phyloP scores from a whole-genome alignment of 2,329 filamentous ascomycete species.

The Lachnellula occidentalis region DNA sequence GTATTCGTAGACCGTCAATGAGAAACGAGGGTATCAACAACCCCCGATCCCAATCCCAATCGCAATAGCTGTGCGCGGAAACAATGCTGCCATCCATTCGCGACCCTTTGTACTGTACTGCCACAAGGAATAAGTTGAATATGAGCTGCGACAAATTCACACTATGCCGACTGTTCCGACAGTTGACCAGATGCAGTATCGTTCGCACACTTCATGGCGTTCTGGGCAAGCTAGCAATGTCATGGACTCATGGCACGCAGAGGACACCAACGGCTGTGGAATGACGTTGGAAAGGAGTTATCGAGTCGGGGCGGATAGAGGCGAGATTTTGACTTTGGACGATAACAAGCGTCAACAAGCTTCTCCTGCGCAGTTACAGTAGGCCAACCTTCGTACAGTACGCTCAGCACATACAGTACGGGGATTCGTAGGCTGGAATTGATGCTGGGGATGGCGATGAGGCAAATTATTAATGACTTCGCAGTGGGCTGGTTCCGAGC shows the following conservation, averaged over 20 bases:
- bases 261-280: background rate
- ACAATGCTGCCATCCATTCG: slow-evolving; percentile 19
- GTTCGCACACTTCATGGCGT: background rate
- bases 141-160: background rate
- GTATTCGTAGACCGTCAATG: background rate
- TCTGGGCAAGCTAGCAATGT: background rate
- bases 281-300: background rate
- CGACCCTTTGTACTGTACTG: background rate
- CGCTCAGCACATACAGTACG: background rate
- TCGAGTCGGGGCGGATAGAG: background rate
- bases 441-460: no score
- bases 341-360: background rate
- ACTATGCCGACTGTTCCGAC: background rate
- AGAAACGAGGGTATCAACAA: background rate
- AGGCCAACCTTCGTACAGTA: background rate
- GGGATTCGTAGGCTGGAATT: no score
- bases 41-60: slow-evolving; percentile 1
- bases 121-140: background rate
- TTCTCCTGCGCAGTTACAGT: background rate
- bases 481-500: no score
- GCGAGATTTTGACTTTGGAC: background rate
- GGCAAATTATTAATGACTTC: no score
- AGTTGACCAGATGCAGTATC: background rate
- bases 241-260: background rate
- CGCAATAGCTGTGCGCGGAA: slow-evolving; percentile 2